Evolutionary conservation across 2,329 filamentous ascomycete species (phyloP), one percentile per base, ranked within the genome.

Genomic region (Furcasterigmium sp.): DNA sequence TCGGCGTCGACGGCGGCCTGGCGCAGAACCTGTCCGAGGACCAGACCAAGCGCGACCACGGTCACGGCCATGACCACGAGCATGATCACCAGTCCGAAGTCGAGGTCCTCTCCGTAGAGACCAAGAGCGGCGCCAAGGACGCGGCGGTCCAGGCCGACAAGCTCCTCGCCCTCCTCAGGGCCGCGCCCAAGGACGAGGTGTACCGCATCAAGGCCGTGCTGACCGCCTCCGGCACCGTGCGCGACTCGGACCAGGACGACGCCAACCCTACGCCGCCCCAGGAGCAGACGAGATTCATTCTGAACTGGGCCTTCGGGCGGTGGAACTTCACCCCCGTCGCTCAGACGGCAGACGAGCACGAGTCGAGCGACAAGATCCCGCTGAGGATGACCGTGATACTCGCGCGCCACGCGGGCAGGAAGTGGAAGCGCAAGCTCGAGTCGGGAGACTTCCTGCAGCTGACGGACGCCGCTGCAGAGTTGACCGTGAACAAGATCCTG

Each of bases 231-330:
- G 59, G 68, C 1, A 55, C 65, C 0, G 69, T 80, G 8, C 51
- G 53, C 15, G 72, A 71, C 54, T 81, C 80, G 1, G 75, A 78
- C 43, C 67, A 71, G 19, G 70, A 75, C 30, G 56, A 55, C 8
- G 51, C 61, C 5, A 55, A 56, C 38, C 53, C 64, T 3, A 51
- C 57, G 4, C 51, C 59, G n/a, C 41, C 59, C 2, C 47, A 54
- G 20, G 41, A 51, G 6, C 43, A 56, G 8, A 60, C 57, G 3
- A 74, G 87, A 43, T 96, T 93, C 59, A 95, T 98, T 36, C 76
- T 98, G 46, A 98, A 98, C 62, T 98, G 93, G 93, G 93, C 93
- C 0, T 98, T 98, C 66, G 90, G 90, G 1, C 78, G 93, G 23
- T 98, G 93, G 91, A 95, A 82, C 0, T 95, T 91, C 58, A 94